phyloP scores from a whole-genome alignment of 345 rosid genomes.

The Dimocarpus longan region DNA sequence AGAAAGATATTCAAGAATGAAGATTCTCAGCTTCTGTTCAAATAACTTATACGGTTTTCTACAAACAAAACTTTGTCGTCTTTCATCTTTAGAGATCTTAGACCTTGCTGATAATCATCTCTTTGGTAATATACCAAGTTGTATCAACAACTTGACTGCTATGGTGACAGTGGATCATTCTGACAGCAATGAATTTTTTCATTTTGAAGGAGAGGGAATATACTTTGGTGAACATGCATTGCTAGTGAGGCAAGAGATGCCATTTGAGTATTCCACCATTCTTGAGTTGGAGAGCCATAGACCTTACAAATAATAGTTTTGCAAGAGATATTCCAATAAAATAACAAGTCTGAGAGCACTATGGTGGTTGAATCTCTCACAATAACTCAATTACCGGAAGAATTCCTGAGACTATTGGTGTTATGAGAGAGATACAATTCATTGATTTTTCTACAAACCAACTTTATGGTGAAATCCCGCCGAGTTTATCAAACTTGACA shows the following conservation, averaged over 20 bases:
- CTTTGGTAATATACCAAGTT: conserved; percentile 11
- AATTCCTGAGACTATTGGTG: conserved; percentile 23
- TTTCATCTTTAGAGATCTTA: conserved; percentile 6
- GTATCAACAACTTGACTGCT: not conserved
- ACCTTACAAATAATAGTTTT: conserved; percentile 28
- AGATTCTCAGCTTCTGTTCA: too few relatives aligned
- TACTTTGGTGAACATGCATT: not conserved
- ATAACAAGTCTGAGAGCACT: conserved; percentile 22
- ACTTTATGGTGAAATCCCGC: conserved; percentile 25
- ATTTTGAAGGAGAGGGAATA: too few relatives aligned
- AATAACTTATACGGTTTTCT: conserved; percentile 17
- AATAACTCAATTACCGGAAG: conserved; percentile 12
- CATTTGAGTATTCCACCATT: conserved; percentile 18
- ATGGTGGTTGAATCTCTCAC: conserved; percentile 30
- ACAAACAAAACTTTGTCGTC: conserved; percentile 11
- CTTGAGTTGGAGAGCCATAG: conserved; percentile 17
- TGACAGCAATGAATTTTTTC: too few relatives aligned
- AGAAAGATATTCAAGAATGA: too few relatives aligned
- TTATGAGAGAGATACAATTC: conserved; percentile 19
- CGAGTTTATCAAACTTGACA: not conserved
- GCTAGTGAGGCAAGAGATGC: conserved; percentile 20
- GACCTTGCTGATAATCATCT: conserved; percentile 24
- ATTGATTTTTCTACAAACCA: conserved; percentile 26
- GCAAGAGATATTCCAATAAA: conserved; percentile 13
- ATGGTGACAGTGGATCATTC: not conserved